Conservation (phyloP, 192 early-diverging fungal genomes). For the Linderina pennispora region DNA sequence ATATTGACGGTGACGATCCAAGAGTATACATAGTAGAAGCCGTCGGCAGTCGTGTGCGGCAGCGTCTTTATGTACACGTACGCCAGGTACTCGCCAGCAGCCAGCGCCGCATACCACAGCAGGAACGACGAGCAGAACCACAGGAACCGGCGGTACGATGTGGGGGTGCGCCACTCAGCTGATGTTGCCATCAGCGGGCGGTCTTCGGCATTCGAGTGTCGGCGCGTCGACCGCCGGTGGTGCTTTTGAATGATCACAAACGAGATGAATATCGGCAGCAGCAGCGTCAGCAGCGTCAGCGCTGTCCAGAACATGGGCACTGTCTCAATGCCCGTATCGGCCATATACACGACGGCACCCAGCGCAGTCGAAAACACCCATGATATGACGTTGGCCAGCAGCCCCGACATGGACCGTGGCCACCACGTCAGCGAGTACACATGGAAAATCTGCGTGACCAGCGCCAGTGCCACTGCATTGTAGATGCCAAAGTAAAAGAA, state of each 20-base stretch:
- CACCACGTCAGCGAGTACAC: slow-evolving; percentile 78
- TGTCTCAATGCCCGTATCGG: slow-evolving; percentile 46
- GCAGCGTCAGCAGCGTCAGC: slow-evolving; percentile 66
- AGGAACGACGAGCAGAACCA: slow-evolving; percentile 70
- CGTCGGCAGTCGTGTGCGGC: slow-evolving; percentile 55
- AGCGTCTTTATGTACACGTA: slow-evolving; percentile 52
- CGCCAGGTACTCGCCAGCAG: slow-evolving; percentile 64
- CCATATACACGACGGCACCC: slow-evolving; percentile 53
- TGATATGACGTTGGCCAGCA: slow-evolving; percentile 57
- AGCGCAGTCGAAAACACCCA: slow-evolving; percentile 57
- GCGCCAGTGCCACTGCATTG: slow-evolving; percentile 63
- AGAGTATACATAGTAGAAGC: slow-evolving; percentile 65
- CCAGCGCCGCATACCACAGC: slow-evolving; percentile 60
- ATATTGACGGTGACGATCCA: slow-evolving; percentile 67
- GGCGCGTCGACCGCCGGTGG: slow-evolving; percentile 38
- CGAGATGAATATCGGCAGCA: slow-evolving; percentile 61
- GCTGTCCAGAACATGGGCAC: slow-evolving; percentile 61
- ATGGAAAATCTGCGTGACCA: slow-evolving; percentile 73
- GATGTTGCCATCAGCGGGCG: slow-evolving; percentile 54
- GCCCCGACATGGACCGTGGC: slow-evolving; percentile 59
- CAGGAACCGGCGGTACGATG: slow-evolving; percentile 66
- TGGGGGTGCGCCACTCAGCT: slow-evolving; percentile 54
- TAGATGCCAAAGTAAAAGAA: slow-evolving; percentile 73
- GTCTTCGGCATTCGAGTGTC: slow-evolving; percentile 44
- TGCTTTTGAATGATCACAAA: slow-evolving; percentile 51